Evolutionary conservation across 2,329 filamentous ascomycete species (phyloP).

Genomic region (Xenosphaeropsis pyriputrescens): DNA sequence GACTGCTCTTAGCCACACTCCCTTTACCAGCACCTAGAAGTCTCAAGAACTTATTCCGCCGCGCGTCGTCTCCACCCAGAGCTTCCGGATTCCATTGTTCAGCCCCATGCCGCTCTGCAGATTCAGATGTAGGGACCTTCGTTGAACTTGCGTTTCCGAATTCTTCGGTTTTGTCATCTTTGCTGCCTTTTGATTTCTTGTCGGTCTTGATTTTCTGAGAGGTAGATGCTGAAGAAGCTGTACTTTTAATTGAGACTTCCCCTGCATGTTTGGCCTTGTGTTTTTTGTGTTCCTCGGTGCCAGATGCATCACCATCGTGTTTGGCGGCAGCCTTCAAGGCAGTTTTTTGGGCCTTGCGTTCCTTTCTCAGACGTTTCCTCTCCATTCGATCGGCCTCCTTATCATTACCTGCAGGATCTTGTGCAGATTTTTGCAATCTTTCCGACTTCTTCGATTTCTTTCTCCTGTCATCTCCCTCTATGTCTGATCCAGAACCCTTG

Average conservation of each 20-base stretch:
- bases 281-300: no score
- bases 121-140: no score
- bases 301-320: not conserved
- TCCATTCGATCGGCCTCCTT: conserved; percentile 4
- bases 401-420: conserved; percentile 3
- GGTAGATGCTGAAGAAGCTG: not conserved
- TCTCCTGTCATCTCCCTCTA: no score
- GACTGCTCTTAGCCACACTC: not conserved
- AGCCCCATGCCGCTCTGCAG: not conserved
- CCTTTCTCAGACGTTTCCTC: conserved; percentile 4
- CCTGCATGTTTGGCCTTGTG: no score
- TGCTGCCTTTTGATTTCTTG: conserved; percentile 5
- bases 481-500: no score
- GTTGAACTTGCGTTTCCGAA: not conserved
- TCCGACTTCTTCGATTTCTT: not conserved
- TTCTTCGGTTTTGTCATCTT: not conserved
- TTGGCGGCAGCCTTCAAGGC: not conserved
- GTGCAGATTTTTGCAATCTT: not conserved
- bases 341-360: conserved; percentile 1
- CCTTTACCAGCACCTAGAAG: conserved; percentile 17
- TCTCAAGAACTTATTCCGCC: conserved; percentile 19
- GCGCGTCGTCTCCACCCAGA: conserved; percentile 15
- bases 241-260: no score
- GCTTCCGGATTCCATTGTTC: conserved; percentile 16
- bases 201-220: conserved; percentile 3